Conservation (phyloP, 306 rosid species). For the Cucumis sativus region Cucumber_9930_V3 NC_026657.2:33800001-33800500, state of each 20-base stretch:
- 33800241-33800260: constrained; percentile 63
- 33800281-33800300: constrained; percentile 82
- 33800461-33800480: not conserved
- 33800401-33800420: not conserved
- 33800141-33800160: constrained; percentile 45
- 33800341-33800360: constrained; percentile 75
- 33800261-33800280: constrained; percentile 74
- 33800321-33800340: constrained; percentile 44
- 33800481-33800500: not conserved
- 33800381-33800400: not conserved
- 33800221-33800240: constrained; percentile 66
- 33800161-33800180: constrained; percentile 78
- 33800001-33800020: no score
- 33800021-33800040: no score
- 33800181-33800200: constrained; percentile 31
- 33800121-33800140: constrained; percentile 54
- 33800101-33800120: not conserved
- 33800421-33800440: constrained; percentile 1
- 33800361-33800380: not conserved
- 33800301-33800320: constrained; percentile 83
- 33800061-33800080: no score
- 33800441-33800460: not conserved
- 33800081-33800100: no score
- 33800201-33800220: constrained; percentile 42
- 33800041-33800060: no score